Evolutionary conservation across 2,329 filamentous ascomycete species (phyloP).

Genomic region (Polychaeton citri): DNA sequence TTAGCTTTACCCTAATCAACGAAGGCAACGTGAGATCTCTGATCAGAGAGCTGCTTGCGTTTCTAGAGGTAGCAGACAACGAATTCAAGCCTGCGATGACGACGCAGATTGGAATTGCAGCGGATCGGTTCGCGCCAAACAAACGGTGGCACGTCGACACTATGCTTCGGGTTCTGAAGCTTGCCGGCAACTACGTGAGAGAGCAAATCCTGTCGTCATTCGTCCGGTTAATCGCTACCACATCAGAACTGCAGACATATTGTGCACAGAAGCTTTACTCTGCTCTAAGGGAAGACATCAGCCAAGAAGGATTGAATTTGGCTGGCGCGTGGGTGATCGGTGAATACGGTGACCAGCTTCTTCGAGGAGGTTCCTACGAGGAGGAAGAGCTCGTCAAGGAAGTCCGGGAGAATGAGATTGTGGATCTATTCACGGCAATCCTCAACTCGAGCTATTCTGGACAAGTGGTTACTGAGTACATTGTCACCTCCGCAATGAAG

Average conservation of each 20-base stretch:
- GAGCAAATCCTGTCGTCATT: conserved; percentile 97
- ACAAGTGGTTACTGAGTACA: conserved; percentile 87
- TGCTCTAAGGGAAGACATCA: conserved; percentile 88
- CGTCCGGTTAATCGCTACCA: conserved; percentile 86
- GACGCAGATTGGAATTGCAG: conserved; percentile 91
- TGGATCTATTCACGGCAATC: conserved; percentile 85
- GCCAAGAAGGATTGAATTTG: conserved; percentile 86
- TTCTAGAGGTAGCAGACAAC: conserved; percentile 92
- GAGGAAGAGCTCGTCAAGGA: conserved; percentile 77
- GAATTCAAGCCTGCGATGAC: conserved; percentile 99
- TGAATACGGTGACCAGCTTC: conserved; percentile 84
- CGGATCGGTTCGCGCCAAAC: conserved; percentile 89
- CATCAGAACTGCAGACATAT: conserved; percentile 88
- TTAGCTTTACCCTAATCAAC: conserved; percentile 97
- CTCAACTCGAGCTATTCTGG: conserved; percentile 90
- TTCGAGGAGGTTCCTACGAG: conserved; percentile 81
- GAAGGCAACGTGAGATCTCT: conserved; percentile 89
- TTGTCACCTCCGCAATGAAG: conserved; percentile 89
- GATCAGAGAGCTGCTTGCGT: conserved; percentile 83
- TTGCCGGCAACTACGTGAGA: conserved; percentile 94
- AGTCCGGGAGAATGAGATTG: conserved; percentile 77
- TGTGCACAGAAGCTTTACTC: conserved; percentile 89
- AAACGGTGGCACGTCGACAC: conserved; percentile 98
- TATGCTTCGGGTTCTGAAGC: conserved; percentile 82
- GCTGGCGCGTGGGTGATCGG: conserved; percentile 96